phyloP scores from a whole-genome alignment of 495 filamentous ascomycete species.

The Sordaria brevicollis region DNA sequence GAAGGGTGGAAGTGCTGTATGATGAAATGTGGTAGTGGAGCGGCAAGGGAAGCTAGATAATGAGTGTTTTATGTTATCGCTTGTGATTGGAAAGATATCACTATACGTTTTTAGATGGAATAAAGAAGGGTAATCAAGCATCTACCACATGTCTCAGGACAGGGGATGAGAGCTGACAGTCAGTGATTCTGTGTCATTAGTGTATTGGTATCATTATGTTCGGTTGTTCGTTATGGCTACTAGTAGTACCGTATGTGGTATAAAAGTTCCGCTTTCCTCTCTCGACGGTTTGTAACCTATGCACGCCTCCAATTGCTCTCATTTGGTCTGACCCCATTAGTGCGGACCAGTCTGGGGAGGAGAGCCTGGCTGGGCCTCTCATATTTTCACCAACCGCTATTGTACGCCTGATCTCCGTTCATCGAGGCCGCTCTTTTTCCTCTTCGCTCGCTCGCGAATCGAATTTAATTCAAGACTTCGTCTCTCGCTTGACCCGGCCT shows the following conservation, averaged over 20 bases:
- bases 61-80: not conserved
- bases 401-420: too few relatives aligned
- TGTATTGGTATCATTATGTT: not conserved
- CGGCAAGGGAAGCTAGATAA: not conserved
- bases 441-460: not conserved
- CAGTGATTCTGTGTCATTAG: not conserved
- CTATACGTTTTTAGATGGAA: not conserved
- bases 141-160: too few relatives aligned
- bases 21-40: not conserved
- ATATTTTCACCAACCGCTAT: too few relatives aligned
- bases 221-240: not conserved
- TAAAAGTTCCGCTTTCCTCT: not conserved
- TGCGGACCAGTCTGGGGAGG: not conserved
- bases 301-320: not conserved
- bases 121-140: not conserved
- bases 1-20: not conserved
- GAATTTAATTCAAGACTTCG: too few relatives aligned
- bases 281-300: not conserved
- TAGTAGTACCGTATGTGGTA: not conserved
- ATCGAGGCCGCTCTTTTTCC: too few relatives aligned
- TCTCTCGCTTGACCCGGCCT: too few relatives aligned
- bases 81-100: too few relatives aligned
- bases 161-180: not conserved
- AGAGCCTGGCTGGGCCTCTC: too few relatives aligned
- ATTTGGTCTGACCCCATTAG: not conserved